These are phyloP conservation scores for Candida boidinii DNA, from an alignment of 805 yeast genomes.

Conservation along the genomic window DNA sequence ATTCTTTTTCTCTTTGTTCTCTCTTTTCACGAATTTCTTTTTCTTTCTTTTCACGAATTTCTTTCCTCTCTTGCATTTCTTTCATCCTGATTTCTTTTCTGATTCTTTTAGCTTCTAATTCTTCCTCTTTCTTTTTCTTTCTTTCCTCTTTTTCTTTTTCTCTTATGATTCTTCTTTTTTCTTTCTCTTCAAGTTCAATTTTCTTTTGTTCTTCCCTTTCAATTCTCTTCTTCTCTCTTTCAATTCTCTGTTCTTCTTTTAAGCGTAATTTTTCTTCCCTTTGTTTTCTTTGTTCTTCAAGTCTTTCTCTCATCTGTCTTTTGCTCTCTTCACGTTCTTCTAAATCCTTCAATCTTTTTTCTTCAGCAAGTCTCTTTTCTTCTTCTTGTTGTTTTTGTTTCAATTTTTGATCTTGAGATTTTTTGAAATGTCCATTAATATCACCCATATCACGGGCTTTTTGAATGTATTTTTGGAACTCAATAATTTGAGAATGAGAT, in stretches of 20 bases:
- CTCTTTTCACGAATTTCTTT: slow-evolving; percentile 8
- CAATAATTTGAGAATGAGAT: slow-evolving; percentile 56
- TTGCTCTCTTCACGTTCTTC: slow-evolving; percentile 2
- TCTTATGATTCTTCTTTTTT: slow-evolving; percentile 14
- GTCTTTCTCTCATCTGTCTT: no score
- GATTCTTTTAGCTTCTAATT: slow-evolving; percentile 13
- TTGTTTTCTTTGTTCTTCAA: slow-evolving; percentile 9
- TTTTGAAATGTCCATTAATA: slow-evolving; percentile 17
- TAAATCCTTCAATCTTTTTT: slow-evolving; percentile 1
- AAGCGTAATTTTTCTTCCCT: slow-evolving; percentile 7
- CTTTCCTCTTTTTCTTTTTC: slow-evolving; percentile 17
- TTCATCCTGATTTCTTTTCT: slow-evolving; percentile 16
- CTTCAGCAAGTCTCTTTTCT: not conserved
- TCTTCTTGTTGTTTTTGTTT: slow-evolving; percentile 2
- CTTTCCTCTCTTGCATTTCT: slow-evolving; percentile 13
- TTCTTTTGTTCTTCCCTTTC: slow-evolving; percentile 11
- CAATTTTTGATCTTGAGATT: no score
- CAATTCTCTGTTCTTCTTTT: slow-evolving; percentile 7
- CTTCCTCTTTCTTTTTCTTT: slow-evolving; percentile 12
- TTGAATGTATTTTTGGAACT: slow-evolving; percentile 74
- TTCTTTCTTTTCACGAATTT: slow-evolving; percentile 13
- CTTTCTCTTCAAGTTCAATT: slow-evolving; percentile 8
- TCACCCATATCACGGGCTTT: slow-evolving; percentile 71
- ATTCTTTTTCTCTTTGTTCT: slow-evolving; percentile 9
- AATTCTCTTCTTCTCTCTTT: slow-evolving; percentile 5